phyloP scores from a whole-genome alignment of 768 basidiomycete species.

The Pisolithus microcarpus region DNA sequence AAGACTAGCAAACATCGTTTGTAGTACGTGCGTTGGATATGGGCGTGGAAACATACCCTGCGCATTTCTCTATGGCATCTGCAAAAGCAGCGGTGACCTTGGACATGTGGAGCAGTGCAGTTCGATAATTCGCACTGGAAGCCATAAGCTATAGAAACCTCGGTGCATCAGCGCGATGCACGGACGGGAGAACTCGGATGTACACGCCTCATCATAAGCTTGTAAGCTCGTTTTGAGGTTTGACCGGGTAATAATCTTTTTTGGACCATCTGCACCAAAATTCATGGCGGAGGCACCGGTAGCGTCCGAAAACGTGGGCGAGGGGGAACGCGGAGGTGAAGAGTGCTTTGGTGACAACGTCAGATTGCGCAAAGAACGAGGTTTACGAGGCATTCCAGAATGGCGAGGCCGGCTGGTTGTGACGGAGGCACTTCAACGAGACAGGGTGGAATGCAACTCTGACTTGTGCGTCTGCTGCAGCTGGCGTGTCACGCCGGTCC shows the following conservation, averaged over 20 bases:
- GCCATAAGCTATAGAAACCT: slow-evolving; percentile 54
- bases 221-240: slow-evolving; percentile 73
- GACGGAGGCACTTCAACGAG: slow-evolving; percentile 1
- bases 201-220: slow-evolving; percentile 72
- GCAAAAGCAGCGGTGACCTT: slow-evolving; percentile 81
- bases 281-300: slow-evolving; percentile 75
- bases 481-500: background rate
- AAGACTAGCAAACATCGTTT: slow-evolving; percentile 36
- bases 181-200: background rate
- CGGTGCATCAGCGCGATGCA: slow-evolving; percentile 13
- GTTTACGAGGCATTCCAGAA: slow-evolving; percentile 38
- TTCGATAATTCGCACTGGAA: slow-evolving; percentile 71
- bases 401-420: no score
- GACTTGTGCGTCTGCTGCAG: slow-evolving; percentile 3
- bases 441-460: background rate
- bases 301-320: slow-evolving; percentile 77
- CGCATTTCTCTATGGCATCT: slow-evolving; percentile 77
- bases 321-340: slow-evolving; percentile 57
- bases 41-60: slow-evolving; percentile 47
- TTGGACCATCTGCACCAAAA: slow-evolving; percentile 66
- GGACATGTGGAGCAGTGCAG: slow-evolving; percentile 74
- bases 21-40: background rate
- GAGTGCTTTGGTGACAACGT: slow-evolving; percentile 40
- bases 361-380: slow-evolving; percentile 52
- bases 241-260: slow-evolving; percentile 75